A percentile compares a stretch with the other conserved stretches of the same genome.
Evolutionary conservation across 768 basidiomycete genomes (phyloP).

Genomic region (Phylloporus sp.): DNA sequence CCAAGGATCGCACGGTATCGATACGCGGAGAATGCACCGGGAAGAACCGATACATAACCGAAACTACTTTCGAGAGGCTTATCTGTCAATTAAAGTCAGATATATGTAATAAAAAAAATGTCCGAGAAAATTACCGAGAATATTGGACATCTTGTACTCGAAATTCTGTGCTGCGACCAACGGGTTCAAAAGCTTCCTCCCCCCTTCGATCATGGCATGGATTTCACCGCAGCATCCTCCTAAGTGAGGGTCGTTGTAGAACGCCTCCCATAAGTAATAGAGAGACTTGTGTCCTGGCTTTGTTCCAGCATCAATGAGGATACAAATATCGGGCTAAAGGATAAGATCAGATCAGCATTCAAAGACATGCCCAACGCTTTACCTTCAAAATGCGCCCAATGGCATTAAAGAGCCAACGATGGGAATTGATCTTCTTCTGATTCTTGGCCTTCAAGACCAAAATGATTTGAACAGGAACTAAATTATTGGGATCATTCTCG

Average conservation of each 20-base stretch:
- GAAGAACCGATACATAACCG: slow-evolving; percentile 92
- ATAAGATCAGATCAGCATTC: background rate
- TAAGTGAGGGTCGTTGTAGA: slow-evolving; percentile 73
- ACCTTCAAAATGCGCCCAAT: slow-evolving; percentile 80
- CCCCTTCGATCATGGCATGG: slow-evolving; percentile 94
- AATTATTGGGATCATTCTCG: slow-evolving; percentile 83
- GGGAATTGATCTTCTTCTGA: slow-evolving; percentile 94
- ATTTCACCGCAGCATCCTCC: slow-evolving; percentile 95
- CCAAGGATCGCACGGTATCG: slow-evolving; percentile 91
- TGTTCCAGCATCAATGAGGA: slow-evolving; percentile 92
- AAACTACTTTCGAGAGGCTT: slow-evolving; percentile 95
- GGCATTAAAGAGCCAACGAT: slow-evolving; percentile 95
- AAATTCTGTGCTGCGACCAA: slow-evolving; percentile 95
- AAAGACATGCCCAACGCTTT: slow-evolving; percentile 16
- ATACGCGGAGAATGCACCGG: slow-evolving; percentile 96
- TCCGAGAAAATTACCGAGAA: slow-evolving; percentile 55
- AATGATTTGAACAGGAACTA: slow-evolving; percentile 91
- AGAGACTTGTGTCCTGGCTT: slow-evolving; percentile 96
- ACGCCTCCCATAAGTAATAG: slow-evolving; percentile 92
- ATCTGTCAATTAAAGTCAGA: slow-evolving; percentile 41
- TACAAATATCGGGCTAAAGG: slow-evolving; percentile 80
- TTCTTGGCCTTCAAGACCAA: slow-evolving; percentile 91
- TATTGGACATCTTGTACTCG: slow-evolving; percentile 98
- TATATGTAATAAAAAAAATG: background rate
- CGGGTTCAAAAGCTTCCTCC: slow-evolving; percentile 87